Base-by-base conservation (phyloP, 2,329 filamentous ascomycete genomes). In the Apiospora marii region DNA sequence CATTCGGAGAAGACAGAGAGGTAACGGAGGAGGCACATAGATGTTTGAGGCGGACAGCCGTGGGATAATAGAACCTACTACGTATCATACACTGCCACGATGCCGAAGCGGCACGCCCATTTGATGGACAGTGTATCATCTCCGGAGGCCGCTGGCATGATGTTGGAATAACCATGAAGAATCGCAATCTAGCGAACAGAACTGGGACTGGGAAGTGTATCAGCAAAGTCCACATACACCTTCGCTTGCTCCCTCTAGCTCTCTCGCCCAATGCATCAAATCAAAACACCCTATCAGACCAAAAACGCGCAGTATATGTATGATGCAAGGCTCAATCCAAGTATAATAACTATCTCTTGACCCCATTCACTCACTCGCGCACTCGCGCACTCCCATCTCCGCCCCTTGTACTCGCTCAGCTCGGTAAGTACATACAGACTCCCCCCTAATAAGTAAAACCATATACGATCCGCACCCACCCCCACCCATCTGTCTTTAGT, bases 301-400 rank as follows among this genome's bases (percentile, higher is more conserved):
- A 27, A 61, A 61, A 61, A 34, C 27, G 13, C 27, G 53, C 53
- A 22, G 3, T 34, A 22, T 61, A 37, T 34, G 34, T 61, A 37
- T 34, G 34, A 41, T 64, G 34, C 34, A 34, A 41, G 58, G 58
- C 34, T 37, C 58, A 41, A 64, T 64, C 58, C 58, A 64, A 41
- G 30, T 64, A 64, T 64, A 24, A 64, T 41, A 64, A 64, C 34
- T 64, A 64, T 61, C 53, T 61, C 53, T 37, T 19, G 8, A 13
- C 16, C 27, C 53, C 19, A 61, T 3, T 37, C 53, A n/a, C 19
- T 16, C 24, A 1, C 53, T 19, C 19, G 13, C 58, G 8, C 53
- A 37, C 14, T 34, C 24, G 14, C 27, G 51, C 27, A 37, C 14
- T 34, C 12, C 27, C 14, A 27, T 27, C 53, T n/a, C n/a, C n/a